These are phyloP conservation scores for Murraya paniculata DNA, from an alignment of 345 rosid genomes.

Conservation along the genomic window DNA sequence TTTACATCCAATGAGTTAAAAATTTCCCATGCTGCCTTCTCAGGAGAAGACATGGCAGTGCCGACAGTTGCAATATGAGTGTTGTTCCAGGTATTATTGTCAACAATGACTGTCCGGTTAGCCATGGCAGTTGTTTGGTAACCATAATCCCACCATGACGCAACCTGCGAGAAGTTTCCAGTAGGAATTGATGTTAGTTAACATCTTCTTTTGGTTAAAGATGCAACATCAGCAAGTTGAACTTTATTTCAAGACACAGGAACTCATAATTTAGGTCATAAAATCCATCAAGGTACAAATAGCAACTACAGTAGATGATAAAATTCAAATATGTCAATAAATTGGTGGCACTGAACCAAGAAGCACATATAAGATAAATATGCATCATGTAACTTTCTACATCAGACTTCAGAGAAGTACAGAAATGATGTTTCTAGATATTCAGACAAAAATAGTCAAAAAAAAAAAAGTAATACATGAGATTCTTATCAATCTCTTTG, in stretches of 20 bases:
- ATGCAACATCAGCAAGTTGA: neutral
- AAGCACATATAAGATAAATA: neutral
- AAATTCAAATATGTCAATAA: neutral
- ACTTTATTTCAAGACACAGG: neutral
- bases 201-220: slow-evolving; percentile 2
- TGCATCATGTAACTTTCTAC: neutral
- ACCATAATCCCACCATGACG: slow-evolving; percentile 99
- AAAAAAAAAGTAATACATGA: neutral
- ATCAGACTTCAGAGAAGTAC: neutral
- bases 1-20: slow-evolving; percentile 96
- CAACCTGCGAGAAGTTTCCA: slow-evolving; percentile 58
- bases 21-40: slow-evolving; percentile 98
- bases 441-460: neutral
- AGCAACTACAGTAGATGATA: neutral
- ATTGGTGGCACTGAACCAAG: neutral
- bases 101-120: slow-evolving; percentile 96
- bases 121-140: slow-evolving; percentile 99
- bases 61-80: slow-evolving; percentile 99
- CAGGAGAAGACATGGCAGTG: slow-evolving; percentile 99
- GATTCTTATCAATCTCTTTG: neutral
- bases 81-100: slow-evolving; percentile 98
- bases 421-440: neutral
- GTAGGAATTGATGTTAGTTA: neutral
- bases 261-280: neutral
- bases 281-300: slow-evolving; percentile 1